Evolutionary conservation across 2,329 filamentous ascomycete genomes (phyloP), one percentile per base, ranked within the genome.

Genomic region (Neopestalotiopsis sp.): DNA sequence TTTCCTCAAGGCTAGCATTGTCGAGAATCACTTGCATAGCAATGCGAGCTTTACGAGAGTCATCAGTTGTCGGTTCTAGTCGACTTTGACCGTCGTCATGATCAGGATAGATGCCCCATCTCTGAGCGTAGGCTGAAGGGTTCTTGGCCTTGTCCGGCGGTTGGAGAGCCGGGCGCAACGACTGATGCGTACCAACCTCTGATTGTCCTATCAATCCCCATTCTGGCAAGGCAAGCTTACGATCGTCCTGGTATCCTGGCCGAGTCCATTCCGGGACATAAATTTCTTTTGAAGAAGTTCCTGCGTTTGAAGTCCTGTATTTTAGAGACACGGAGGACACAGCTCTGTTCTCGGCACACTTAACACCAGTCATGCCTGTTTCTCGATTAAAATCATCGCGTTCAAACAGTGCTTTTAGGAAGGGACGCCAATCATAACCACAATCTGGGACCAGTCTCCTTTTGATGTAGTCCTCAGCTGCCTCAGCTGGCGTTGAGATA

Each of bases 41-140:
- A 2, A 67, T 64, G 1, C 72, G 61, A 10, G 72, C 71, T 28
- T 75, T 63, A 2, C 77, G 74, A 14, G 73, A 75, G 3, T 17
- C 13, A 5, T 73, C 69, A 30, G 71, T 65, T 1, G 75, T 72
- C 1, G 77, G 76, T 57, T 76, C 78, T 38, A 75, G 69, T 32
- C 75, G 72, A 61, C 77, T 79, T 20, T 76, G 73, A 1, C 77
- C 76, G 13, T 74, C 73, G 1, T 57, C 20, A 7, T 75, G 72
- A 13, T 72, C 73, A 0, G 72, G 71, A 32, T 74, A 71, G 5
- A 78, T 74, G 1, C 77, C 77, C 61, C 74, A 78, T 1, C 76
- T 73, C 28, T 61, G 68, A 2, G 75, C 77, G 56, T 74, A 77
- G 0, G 66, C 34, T 0, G 76, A 76, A 20, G 76, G 76, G 6